These are phyloP conservation scores for Simplicillium aogashimaense DNA, from an alignment of 2,329 filamentous ascomycete species.

Conservation along the genomic window DNA sequence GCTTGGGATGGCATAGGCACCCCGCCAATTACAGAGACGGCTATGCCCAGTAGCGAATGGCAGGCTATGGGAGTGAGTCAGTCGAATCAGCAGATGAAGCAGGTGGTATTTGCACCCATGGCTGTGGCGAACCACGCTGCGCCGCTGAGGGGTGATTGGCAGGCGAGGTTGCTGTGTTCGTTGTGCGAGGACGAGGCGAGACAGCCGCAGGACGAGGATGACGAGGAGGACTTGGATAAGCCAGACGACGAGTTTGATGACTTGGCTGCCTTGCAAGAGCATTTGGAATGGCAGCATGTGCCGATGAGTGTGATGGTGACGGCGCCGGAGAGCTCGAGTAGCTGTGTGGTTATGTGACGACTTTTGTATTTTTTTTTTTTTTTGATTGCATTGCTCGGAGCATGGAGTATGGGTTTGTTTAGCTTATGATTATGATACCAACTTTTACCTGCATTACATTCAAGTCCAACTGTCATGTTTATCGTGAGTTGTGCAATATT, in stretches of 20 bases:
- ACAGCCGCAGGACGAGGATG: slow-evolving; percentile 30
- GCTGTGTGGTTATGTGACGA: slow-evolving; percentile 36
- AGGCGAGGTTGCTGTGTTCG: slow-evolving; percentile 40
- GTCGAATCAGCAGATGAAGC: slow-evolving; percentile 31
- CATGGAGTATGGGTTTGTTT: slow-evolving; percentile 8
- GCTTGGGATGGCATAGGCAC: slow-evolving; percentile 19
- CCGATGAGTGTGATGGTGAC: slow-evolving; percentile 26
- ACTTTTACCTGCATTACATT: too few species aligned
- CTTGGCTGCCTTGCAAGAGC: slow-evolving; percentile 38
- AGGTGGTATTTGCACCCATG: slow-evolving; percentile 44
- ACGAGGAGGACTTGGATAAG: slow-evolving; percentile 38
- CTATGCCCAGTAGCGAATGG: slow-evolving; percentile 35
- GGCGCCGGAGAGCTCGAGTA: slow-evolving; percentile 22
- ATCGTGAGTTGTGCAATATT: too few species aligned
- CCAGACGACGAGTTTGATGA: slow-evolving; percentile 41
- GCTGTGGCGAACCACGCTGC: slow-evolving; percentile 48
- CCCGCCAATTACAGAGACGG: slow-evolving; percentile 11
- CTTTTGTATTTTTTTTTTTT: not conserved
- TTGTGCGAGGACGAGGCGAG: slow-evolving; percentile 46
- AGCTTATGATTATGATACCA: slow-evolving; percentile 9
- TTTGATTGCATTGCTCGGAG: slow-evolving; percentile 2
- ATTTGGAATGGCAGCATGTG: slow-evolving; percentile 49
- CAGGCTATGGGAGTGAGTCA: slow-evolving; percentile 35
- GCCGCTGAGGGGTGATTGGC: slow-evolving; percentile 40
- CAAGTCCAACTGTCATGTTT: too few species aligned